Evolutionary conservation across 805 yeast species (phyloP), one percentile per base, ranked within the genome.

Genomic region (Cyberlindnera xishuangbannaensis): DNA sequence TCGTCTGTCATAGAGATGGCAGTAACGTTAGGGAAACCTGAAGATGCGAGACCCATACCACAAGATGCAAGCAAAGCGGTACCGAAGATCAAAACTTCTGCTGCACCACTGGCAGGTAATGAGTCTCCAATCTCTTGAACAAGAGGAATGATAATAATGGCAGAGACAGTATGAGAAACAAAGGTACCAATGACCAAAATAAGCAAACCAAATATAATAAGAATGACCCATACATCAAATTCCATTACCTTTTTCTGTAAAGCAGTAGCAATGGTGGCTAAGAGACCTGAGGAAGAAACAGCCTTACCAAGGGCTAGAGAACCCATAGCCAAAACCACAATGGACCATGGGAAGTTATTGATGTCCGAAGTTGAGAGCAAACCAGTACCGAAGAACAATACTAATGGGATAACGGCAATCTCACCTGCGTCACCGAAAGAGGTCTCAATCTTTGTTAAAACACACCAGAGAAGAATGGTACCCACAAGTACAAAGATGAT

Each of bases 21-120:
- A 0, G 97, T 88, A 23, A 92, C 95, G 53, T 92, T 90, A n/a
- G 98, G 98, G 69, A 92, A 92, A 1, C 98, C 97, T 0, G 95
- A 81, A 0, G 97, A 88, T 2, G 97, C 97, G 37, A 90, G 67
- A 5, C 95, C 97, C 97, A 90, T 92, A 38, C 97, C 98, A 34
- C 84, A 82, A 0, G 97, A 87, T 14, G 94, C 80, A 44, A 90
- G 61, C 31, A 88, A 56, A 24, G 87, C 70, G 37, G 63, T 57
- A 28, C 65, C 64, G 31, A 65, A 64, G 31, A 64, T 60, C 31
- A 65, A 42, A 18, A 63, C 45, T 7, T 61, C 61, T 2, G 68
- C 60, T 15, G 97, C 90, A 50, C 84, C 94, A 4, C 88, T 83
- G 21, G 71, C 73, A 3, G 76, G 68, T 52, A 83, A 58, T 23